These are phyloP conservation scores for Cryptosporidium meleagridis DNA, from an alignment of 169 alveolate species.

Conservation along the genomic window DNA sequence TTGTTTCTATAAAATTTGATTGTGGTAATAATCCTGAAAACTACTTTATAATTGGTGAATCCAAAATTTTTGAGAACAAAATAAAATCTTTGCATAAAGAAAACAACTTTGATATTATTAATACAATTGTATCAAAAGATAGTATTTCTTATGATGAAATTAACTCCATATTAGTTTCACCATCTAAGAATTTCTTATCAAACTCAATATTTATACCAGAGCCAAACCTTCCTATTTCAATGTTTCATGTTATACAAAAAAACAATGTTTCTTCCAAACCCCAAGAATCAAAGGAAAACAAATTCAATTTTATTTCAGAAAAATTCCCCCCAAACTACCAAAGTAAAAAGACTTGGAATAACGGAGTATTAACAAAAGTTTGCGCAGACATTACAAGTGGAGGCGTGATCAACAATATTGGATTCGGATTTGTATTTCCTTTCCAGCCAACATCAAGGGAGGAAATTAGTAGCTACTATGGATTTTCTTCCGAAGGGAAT, in stretches of 20 bases:
- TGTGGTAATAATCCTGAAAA: slow-evolving; percentile 38
- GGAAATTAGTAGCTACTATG: slow-evolving; percentile 17
- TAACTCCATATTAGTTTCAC: neutral
- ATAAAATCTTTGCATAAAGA: neutral
- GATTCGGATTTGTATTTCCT: slow-evolving; percentile 42
- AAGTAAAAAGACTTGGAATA: slow-evolving; percentile 31
- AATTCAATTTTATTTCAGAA: neutral
- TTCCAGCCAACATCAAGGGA: slow-evolving; percentile 32
- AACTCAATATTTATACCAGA: slow-evolving; percentile 35
- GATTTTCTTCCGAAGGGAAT: slow-evolving; percentile 46
- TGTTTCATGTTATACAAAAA: slow-evolving; percentile 27
- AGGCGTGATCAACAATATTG: slow-evolving; percentile 35
- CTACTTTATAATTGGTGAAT: slow-evolving; percentile 27
- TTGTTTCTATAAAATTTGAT: slow-evolving; percentile 20
- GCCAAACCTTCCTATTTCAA: slow-evolving; percentile 31
- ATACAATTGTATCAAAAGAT: neutral
- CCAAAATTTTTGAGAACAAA: neutral
- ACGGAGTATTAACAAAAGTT: slow-evolving; percentile 57
- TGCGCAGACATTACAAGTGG: slow-evolving; percentile 42
- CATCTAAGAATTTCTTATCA: slow-evolving; percentile 6
- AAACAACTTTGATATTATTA: neutral
- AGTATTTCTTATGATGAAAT: slow-evolving; percentile 20
- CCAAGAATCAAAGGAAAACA: neutral
- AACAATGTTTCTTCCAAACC: neutral
- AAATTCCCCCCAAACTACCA: slow-evolving; percentile 30